phyloP scores from a whole-genome alignment of 192 early-diverging fungal genomes.

The Coemansia sp. region DNA sequence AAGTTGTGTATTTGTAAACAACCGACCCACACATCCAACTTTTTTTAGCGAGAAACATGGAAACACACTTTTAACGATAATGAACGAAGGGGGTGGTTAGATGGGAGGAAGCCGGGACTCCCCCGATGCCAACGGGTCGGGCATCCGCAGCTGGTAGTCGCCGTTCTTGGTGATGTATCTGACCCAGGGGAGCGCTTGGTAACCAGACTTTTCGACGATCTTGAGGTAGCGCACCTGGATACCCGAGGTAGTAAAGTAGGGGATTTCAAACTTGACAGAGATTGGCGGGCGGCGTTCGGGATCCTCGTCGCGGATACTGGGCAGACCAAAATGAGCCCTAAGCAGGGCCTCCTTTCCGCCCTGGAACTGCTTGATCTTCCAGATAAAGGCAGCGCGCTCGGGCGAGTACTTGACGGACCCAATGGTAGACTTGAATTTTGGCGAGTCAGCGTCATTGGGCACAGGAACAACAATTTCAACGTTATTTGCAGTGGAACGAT shows the following conservation, averaged over 20 bases:
- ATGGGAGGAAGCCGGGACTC: constrained; percentile 67
- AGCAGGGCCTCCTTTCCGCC: constrained; percentile 97
- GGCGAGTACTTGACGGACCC: constrained; percentile 92
- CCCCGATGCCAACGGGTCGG: constrained; percentile 74
- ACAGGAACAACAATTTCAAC: constrained; percentile 98
- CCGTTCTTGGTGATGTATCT: constrained; percentile 88
- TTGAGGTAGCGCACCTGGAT: constrained; percentile 91
- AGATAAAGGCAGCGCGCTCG: constrained; percentile 90
- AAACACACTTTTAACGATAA: too few relatives aligned
- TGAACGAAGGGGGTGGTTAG: constrained; percentile 11
- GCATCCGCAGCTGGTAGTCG: constrained; percentile 94
- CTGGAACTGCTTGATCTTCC: constrained; percentile 98
- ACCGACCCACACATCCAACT: too few relatives aligned
- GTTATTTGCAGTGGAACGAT: constrained; percentile 94
- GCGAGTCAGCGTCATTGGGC: constrained; percentile 94
- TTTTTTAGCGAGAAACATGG: too few relatives aligned
- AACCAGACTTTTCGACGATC: constrained; percentile 87
- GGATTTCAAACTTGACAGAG: constrained; percentile 85
- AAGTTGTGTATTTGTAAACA: too few relatives aligned
- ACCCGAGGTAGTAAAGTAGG: constrained; percentile 87
- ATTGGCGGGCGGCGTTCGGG: constrained; percentile 80
- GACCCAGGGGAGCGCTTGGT: constrained; percentile 87
- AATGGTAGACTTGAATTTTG: constrained; percentile 90
- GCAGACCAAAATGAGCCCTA: constrained; percentile 82
- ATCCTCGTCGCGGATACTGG: constrained; percentile 83